Evolutionary conservation across 331 rosid genomes (phyloP), one percentile per base, ranked within the genome.

Genomic region (Cydonia oblonga): DNA sequence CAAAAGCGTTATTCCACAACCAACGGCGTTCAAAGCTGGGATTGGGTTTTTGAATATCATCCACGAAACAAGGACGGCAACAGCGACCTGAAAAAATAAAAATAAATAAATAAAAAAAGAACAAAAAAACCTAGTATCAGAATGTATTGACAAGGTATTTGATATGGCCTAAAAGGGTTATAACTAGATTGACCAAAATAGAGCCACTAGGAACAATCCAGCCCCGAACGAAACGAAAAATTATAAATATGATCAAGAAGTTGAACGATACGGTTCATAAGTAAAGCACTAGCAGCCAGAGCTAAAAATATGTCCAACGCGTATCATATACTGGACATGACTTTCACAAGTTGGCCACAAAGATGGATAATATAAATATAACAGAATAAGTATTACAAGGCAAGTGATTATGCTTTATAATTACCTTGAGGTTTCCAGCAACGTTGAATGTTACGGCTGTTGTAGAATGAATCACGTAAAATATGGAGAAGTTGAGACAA

Each of bases 381-480:
- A 30, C 5, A n/a, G 18, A 35, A 33, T 5, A 35, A 56, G 14
- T 22, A 22, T 70, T 20, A 15, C 56, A 38, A 38, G 11, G 74
- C 5, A 35, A 57, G 66, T 68, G 53, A 52, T 49, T 62, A 46
- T 38, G 71, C 32, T 22, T 33, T 16, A 22, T 51, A 81, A 82
- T 87, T 84, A 90, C 98, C 98, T 93, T 93, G 38, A 93, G 97
- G 83, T 93, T 93, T 73, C 98, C 98, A 51, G 98, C 98, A 32
- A 93, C 98, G 28, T 93, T 93, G 85, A 93, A 93, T 22, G 97
- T 93, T 9, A 93, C 98, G 23, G 97, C 98, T 66, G 95, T 93
- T 51, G 98, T 93, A 70, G 97, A 93, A 79, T 93, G 98, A 76
- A 93, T 93, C 81, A 93, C 97, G 16, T 93, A 93, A 69, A 93